Conservation (phyloP, 176 grass and related monocot species). For the Eleusine indica region DNA sequence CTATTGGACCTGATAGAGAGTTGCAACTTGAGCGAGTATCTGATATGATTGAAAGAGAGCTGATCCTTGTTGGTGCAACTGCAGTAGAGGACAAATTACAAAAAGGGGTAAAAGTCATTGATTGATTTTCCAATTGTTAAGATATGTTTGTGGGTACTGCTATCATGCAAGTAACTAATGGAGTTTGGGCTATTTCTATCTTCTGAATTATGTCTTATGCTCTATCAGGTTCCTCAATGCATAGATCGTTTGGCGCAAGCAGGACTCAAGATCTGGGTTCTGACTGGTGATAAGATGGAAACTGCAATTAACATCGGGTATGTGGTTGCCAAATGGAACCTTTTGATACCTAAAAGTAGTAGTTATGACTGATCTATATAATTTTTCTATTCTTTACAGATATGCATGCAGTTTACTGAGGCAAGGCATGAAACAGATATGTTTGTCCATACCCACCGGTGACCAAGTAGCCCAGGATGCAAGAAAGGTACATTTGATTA, state of each 20-base stretch:
- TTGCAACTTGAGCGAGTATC: conserved; percentile 73
- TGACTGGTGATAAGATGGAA: conserved; percentile 99
- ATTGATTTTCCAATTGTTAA: conserved; percentile 20
- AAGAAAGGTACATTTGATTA: conserved; percentile 67
- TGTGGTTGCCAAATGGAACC: conserved; percentile 26
- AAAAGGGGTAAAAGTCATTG: conserved; percentile 55
- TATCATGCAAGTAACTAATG: conserved; percentile 41
- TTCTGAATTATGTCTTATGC: conserved; percentile 30
- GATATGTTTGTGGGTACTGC: conserved; percentile 27
- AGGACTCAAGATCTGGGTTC: conserved; percentile 98
- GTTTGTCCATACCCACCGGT: conserved; percentile 57
- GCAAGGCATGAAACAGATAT: conserved; percentile 94
- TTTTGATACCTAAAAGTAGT: conserved; percentile 29
- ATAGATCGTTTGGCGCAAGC: conserved; percentile 97
- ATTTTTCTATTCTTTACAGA: conserved; percentile 59
- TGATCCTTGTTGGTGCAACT: conserved; percentile 95
- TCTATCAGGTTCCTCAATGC: conserved; percentile 85
- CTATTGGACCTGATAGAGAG: conserved; percentile 90
- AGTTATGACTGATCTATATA: conserved; percentile 15
- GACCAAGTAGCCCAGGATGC: conserved; percentile 80
- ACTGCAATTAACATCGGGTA: conserved; percentile 99
- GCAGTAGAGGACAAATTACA: conserved; percentile 98
- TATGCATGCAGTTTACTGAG: conserved; percentile 97
- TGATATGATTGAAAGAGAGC: conserved; percentile 88
- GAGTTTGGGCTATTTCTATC: conserved; percentile 35